Evolutionary conservation across 2,329 filamentous ascomycete genomes (phyloP).

Genomic region (Zalaria obscura): DNA sequence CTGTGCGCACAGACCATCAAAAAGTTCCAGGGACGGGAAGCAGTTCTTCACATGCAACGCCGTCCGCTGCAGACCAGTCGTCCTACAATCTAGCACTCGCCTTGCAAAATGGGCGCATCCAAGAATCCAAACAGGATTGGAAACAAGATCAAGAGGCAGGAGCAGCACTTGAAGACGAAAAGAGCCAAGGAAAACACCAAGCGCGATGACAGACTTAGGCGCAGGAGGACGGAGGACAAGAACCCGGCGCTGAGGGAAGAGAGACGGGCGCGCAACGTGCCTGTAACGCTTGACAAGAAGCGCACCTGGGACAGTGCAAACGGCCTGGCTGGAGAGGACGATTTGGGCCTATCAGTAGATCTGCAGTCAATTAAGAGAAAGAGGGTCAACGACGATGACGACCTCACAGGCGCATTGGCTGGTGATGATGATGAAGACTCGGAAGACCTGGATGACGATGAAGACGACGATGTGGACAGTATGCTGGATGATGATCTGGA

Average conservation of each 20-base stretch:
- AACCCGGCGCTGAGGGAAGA: slow-evolving; percentile 62
- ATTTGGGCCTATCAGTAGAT: slow-evolving; percentile 28
- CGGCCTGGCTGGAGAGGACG: slow-evolving; percentile 25
- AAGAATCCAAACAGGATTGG: slow-evolving; percentile 17
- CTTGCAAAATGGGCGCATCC: slow-evolving; percentile 12
- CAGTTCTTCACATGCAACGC: slow-evolving; percentile 23
- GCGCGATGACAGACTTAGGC: slow-evolving; percentile 60
- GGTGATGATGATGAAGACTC: slow-evolving; percentile 23
- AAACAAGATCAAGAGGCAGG: slow-evolving; percentile 59
- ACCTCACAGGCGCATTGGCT: slow-evolving; percentile 4
- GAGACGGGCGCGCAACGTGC: slow-evolving; percentile 64
- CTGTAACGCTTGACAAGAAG: slow-evolving; percentile 72
- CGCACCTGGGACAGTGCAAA: slow-evolving; percentile 62
- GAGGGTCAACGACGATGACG: slow-evolving; percentile 24
- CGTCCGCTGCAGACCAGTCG: slow-evolving; percentile 7
- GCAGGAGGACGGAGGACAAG: slow-evolving; percentile 74
- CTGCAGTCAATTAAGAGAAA: slow-evolving; percentile 30
- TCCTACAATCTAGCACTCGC: neutral
- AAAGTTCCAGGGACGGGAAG: slow-evolving; percentile 20
- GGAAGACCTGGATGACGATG: slow-evolving; percentile 23
- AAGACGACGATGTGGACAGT: slow-evolving; percentile 51
- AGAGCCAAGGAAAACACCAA: slow-evolving; percentile 58
- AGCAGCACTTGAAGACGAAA: slow-evolving; percentile 69
- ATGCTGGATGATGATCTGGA: slow-evolving; percentile 53
- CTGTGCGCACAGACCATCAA: no score